These are phyloP conservation scores for Delphinella strobiligena DNA, from an alignment of 2,329 filamentous ascomycete species.

Conservation along the genomic window DNA sequence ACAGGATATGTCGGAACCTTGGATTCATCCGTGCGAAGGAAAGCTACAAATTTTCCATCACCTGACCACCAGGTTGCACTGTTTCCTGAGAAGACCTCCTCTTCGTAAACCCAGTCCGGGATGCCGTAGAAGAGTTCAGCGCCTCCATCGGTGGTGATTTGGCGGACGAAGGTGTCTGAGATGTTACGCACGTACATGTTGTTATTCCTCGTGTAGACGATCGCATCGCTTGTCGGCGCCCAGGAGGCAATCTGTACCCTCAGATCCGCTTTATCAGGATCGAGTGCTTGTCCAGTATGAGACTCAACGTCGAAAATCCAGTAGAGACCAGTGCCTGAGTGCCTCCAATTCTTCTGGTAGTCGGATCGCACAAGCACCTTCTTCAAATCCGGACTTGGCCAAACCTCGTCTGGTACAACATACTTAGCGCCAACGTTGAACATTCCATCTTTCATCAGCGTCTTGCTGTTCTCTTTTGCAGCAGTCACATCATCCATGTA, in stretches of 20 bases:
- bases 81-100: constrained; percentile 68
- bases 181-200: constrained; percentile 74
- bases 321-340: constrained; percentile 77
- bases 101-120: constrained; percentile 94
- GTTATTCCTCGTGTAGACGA: constrained; percentile 85
- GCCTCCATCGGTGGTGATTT: constrained; percentile 79
- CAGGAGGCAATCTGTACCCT: constrained; percentile 75
- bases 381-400: constrained; percentile 72
- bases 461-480: constrained; percentile 43
- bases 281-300: constrained; percentile 64
- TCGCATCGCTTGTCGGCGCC: constrained; percentile 75
- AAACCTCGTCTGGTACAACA: constrained; percentile 48
- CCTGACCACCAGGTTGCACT: constrained; percentile 92
- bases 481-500: constrained; percentile 31
- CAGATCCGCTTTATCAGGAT: constrained; percentile 52
- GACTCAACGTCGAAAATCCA: constrained; percentile 85
- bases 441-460: constrained; percentile 57
- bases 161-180: constrained; percentile 46
- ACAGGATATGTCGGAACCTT: constrained; percentile 83
- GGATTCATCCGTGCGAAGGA: constrained; percentile 87
- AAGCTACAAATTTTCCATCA: constrained; percentile 80
- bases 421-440: constrained; percentile 49
- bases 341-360: constrained; percentile 67
- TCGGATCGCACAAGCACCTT: constrained; percentile 76
- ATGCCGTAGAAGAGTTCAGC: constrained; percentile 86